Evolutionary conservation across 805 yeast genomes (phyloP).

Genomic region (Pichia thaimueangensis): DNA sequence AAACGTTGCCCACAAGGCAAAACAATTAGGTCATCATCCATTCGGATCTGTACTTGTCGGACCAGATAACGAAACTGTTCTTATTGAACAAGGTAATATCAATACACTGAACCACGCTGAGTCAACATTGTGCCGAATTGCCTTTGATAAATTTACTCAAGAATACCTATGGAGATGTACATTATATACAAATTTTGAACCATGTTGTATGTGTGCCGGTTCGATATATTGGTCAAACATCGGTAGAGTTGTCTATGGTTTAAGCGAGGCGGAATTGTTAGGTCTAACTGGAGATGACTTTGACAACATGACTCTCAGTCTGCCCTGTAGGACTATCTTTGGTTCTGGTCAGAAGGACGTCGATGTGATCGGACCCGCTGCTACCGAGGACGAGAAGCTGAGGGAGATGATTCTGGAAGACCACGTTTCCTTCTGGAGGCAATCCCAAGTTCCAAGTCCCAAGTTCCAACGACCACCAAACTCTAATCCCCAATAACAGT

Average conservation of each 20-base stretch:
- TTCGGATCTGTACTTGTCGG: conserved; percentile 27
- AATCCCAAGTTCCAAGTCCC: no score
- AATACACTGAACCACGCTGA: conserved; percentile 29
- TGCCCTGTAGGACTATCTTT: conserved; percentile 20
- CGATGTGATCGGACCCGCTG: conserved; percentile 24
- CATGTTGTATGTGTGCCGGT: conserved; percentile 29
- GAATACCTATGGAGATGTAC: conserved; percentile 26
- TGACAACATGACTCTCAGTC: conserved; percentile 25
- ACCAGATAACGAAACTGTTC: conserved; percentile 20
- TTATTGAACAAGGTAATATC: conserved; percentile 24
- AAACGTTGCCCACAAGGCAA: conserved; percentile 19
- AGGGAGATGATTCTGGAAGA: conserved; percentile 19
- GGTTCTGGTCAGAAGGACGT: conserved; percentile 24
- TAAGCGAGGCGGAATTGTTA: conserved; percentile 18
- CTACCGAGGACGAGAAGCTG: conserved; percentile 13
- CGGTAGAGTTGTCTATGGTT: conserved; percentile 25
- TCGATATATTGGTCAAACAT: conserved; percentile 26
- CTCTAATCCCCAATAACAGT: no score
- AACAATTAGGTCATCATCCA: conserved; percentile 23
- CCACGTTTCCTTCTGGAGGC: conserved; percentile 23
- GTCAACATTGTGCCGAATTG: conserved; percentile 20
- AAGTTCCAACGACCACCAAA: no score
- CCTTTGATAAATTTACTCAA: conserved; percentile 18
- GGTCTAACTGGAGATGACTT: conserved; percentile 21
- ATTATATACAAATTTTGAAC: conserved; percentile 27